Base-by-base conservation (phyloP, 2,329 filamentous ascomycete species). In the Alternaria arbusti region DNA sequence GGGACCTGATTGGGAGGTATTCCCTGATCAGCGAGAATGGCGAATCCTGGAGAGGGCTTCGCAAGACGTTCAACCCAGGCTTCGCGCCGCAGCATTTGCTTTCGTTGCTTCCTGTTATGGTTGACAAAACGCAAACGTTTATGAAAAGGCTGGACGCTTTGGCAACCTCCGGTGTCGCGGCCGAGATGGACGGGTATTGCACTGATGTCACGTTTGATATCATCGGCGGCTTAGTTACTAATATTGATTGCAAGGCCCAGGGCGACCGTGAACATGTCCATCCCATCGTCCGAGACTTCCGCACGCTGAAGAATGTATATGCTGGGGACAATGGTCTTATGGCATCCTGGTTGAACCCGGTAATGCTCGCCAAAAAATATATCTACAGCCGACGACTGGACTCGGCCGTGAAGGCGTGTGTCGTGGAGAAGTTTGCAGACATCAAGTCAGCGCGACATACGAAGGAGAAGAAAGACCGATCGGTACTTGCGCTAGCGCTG, bases 41-140 rank as follows among this genome's bases (percentile, higher is more conserved):
- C 13, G 73, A 75, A 49, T 59, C 64, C 1, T 81, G 80, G 79
- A 81, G 79, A 66, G 55, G 50, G 5, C 69, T 79, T 51, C 74
- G 79, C 28, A 73, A 74, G 49, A 73, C 71, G 1, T 81, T 80
- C 68, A 79, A 79, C 30, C 74, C 75, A 13, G 79, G 78, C 4
- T 82, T 82, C 55, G 74, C 74, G 5, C 72, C 75, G 4, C 72
- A 74, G 36, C 78, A 82, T 63, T 59, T 82, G 5, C 66, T 77
- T 43, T 74, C 75, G 7, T 64, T 81, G 12, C 67, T 80, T 6
- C 75, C 78, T 2, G 69, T 72, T 3, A 74, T 82, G 12, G 40
- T 82, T 0, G 69, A 81, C 2, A 79, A 82, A 32, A 73, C 72
- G n/a, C 63, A 68, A 7, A 68, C 69, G 11, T 80, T 81, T 62